Evolutionary conservation across 2,329 filamentous ascomycete genomes (phyloP).

Genomic region (Apiospora phragmitis): DNA sequence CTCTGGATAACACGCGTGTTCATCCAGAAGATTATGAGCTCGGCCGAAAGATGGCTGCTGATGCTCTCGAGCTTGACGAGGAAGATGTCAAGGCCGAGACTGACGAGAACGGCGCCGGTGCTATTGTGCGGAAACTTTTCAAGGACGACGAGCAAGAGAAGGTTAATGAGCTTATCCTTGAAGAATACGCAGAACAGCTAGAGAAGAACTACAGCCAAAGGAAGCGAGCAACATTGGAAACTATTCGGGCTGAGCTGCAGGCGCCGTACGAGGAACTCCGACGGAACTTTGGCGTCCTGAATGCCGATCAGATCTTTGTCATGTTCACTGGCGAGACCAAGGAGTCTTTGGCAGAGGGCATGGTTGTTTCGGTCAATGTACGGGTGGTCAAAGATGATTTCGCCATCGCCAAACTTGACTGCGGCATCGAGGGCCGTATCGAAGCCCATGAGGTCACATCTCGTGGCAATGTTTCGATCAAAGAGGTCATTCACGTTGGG

Average conservation of each 20-base stretch:
- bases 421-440: conserved; percentile 87
- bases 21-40: conserved; percentile 99
- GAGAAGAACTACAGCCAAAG: conserved; percentile 90
- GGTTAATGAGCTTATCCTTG: conserved; percentile 92
- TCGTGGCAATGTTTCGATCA: conserved; percentile 63
- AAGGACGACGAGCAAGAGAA: conserved; percentile 91
- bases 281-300: conserved; percentile 71
- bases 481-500: conserved; percentile 72
- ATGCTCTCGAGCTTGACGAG: conserved; percentile 93
- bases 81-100: conserved; percentile 96
- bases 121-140: conserved; percentile 92
- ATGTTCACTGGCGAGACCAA: conserved; percentile 95
- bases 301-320: conserved; percentile 82
- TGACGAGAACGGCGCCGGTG: conserved; percentile 84
- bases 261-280: conserved; percentile 93
- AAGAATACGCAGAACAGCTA: conserved; percentile 95
- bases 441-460: conserved; percentile 81
- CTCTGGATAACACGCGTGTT: conserved; percentile 93
- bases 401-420: conserved; percentile 90
- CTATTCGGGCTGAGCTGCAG: conserved; percentile 90
- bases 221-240: conserved; percentile 94
- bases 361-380: conserved; percentile 90
- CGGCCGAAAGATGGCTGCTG: conserved; percentile 96
- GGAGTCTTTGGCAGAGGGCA: conserved; percentile 80
- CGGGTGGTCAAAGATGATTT: conserved; percentile 89